Evolutionary conservation across 345 rosid species (phyloP).

Genomic region (Salix arbutifolia): DNA sequence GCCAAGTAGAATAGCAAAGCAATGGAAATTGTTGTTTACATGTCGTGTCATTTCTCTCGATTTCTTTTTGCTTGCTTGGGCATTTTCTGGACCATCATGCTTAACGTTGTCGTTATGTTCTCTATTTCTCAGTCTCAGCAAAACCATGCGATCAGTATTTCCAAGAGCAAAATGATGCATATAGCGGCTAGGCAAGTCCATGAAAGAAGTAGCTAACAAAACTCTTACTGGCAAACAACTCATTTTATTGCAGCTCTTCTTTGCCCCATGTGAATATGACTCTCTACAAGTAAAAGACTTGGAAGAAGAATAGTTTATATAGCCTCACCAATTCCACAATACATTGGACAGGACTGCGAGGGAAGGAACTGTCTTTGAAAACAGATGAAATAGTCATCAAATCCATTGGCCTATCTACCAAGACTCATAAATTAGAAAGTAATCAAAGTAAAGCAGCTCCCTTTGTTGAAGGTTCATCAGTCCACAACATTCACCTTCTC

Average conservation of each 20-base stretch:
- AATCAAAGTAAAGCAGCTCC: background rate
- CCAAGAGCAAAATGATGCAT: background rate
- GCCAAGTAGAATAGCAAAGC: background rate
- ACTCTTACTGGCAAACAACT: background rate
- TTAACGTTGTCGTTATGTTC: background rate
- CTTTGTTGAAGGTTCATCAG: background rate
- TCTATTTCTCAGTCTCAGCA: background rate
- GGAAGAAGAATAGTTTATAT: too few relatives aligned
- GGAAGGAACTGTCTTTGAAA: background rate
- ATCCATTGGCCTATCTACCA: background rate
- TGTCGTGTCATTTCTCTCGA: background rate
- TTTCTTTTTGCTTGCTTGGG: background rate
- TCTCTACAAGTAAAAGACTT: too few relatives aligned
- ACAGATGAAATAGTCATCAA: background rate
- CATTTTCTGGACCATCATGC: background rate
- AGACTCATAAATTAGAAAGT: background rate
- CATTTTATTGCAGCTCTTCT: background rate
- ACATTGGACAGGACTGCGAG: background rate
- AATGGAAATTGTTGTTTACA: background rate
- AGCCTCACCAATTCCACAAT: background rate
- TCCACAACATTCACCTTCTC: conserved; percentile 5
- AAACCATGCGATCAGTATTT: background rate
- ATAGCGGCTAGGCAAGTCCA: background rate
- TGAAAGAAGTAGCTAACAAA: background rate
- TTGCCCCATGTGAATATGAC: too few relatives aligned